Evolutionary conservation across 306 rosid genomes (phyloP).

Genomic region (Macrotyloma uniflorum): DNA sequence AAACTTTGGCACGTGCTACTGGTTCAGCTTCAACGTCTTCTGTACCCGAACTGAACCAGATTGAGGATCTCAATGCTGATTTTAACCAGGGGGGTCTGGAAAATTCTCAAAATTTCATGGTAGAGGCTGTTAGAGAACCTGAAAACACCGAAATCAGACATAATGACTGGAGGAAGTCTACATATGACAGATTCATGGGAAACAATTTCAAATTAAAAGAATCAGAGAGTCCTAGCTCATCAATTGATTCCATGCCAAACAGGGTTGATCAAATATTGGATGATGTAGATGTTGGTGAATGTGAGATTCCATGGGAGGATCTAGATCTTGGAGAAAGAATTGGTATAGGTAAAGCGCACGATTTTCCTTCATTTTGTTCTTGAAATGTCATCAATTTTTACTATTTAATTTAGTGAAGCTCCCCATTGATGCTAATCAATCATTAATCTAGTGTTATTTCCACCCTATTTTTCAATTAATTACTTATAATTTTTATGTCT

Average conservation of each 20-base stretch:
- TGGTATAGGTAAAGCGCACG: slow-evolving; percentile 77
- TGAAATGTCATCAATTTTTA: slow-evolving; percentile 23
- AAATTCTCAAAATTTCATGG: slow-evolving; percentile 41
- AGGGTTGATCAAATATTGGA: slow-evolving; percentile 80
- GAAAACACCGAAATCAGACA: slow-evolving; percentile 50
- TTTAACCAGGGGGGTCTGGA: slow-evolving; percentile 43
- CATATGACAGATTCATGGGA: slow-evolving; percentile 66
- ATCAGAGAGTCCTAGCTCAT: slow-evolving; percentile 59
- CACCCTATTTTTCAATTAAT: slow-evolving; percentile 19
- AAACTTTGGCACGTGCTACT: slow-evolving; percentile 33
- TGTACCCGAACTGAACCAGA: slow-evolving; percentile 41
- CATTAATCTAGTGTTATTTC: slow-evolving; percentile 26
- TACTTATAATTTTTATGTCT: not conserved
- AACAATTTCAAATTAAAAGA: slow-evolving; percentile 66
- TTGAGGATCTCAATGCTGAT: slow-evolving; percentile 48
- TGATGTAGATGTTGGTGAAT: slow-evolving; percentile 90
- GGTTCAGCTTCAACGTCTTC: slow-evolving; percentile 43
- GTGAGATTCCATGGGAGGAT: slow-evolving; percentile 98
- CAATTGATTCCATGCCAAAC: slow-evolving; percentile 54
- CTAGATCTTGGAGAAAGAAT: slow-evolving; percentile 92
- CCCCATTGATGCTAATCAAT: slow-evolving; percentile 16
- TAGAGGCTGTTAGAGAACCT: slow-evolving; percentile 41
- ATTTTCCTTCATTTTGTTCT: slow-evolving; percentile 37
- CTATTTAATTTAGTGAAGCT: slow-evolving; percentile 20
- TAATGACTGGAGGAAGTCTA: slow-evolving; percentile 58